phyloP scores from a whole-genome alignment of 2,329 filamentous ascomycete species.

The Aphanocladium album region DNA sequence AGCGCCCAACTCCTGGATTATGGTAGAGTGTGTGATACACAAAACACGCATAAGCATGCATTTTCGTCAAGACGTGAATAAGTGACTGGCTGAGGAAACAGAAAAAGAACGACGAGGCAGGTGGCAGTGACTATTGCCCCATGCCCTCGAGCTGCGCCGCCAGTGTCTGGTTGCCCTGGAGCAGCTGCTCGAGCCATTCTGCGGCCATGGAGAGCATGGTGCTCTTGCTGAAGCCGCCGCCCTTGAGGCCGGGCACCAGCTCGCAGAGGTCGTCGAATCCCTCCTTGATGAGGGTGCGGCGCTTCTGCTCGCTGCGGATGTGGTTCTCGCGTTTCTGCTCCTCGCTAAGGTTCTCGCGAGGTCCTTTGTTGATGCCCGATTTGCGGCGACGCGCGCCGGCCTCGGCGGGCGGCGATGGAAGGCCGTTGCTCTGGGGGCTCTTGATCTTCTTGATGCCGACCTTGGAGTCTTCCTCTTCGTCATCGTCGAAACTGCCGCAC shows the following conservation, averaged over 20 bases:
- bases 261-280: constrained; percentile 76
- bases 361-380: constrained; percentile 41
- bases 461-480: constrained; percentile 34
- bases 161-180: constrained; percentile 62
- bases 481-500: constrained; percentile 37
- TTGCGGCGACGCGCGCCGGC: constrained; percentile 45
- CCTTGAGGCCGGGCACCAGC: constrained; percentile 69
- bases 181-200: constrained; percentile 70
- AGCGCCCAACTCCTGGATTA: constrained; percentile 7
- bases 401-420: constrained; percentile 29
- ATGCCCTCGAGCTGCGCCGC: constrained; percentile 44
- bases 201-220: constrained; percentile 70
- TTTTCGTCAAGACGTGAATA: not conserved
- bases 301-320: constrained; percentile 82
- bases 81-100: not conserved
- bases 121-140: constrained; percentile 18
- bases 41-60: not conserved
- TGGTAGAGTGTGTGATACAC: not conserved
- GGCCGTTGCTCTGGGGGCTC: constrained; percentile 43
- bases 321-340: constrained; percentile 82
- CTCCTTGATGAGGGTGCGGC: constrained; percentile 73
- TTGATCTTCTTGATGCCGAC: constrained; percentile 31
- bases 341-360: constrained; percentile 69
- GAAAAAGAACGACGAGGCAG: not conserved
- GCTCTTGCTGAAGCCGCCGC: constrained; percentile 78